A percentile compares a stretch with the other conserved stretches of the same genome.
These are phyloP conservation scores for Wickerhamiella siamensis DNA, from an alignment of 805 yeast species.

Conservation along the genomic window DNA sequence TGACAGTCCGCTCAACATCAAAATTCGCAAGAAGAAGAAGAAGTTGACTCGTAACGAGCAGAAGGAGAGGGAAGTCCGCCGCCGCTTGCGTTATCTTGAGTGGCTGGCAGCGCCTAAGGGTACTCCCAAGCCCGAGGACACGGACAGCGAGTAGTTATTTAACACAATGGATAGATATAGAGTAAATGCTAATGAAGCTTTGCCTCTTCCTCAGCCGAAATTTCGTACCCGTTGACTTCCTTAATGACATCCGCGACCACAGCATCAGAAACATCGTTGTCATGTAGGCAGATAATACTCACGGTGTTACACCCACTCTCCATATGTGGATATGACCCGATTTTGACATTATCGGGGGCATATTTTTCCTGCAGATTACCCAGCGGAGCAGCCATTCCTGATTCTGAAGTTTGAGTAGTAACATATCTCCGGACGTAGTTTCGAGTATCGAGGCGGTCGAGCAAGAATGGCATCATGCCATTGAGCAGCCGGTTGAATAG, in stretches of 20 bases:
- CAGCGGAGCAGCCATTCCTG: constrained; percentile 54
- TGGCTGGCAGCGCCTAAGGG: constrained; percentile 97
- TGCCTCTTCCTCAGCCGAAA: constrained; percentile 43
- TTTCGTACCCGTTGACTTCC: constrained; percentile 39
- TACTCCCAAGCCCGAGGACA: constrained; percentile 85
- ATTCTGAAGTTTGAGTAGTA: constrained; percentile 46
- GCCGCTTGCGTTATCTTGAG: constrained; percentile 83
- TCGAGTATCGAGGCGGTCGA: constrained; percentile 28
- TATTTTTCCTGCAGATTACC: constrained; percentile 35
- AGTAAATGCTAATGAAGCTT: background rate
- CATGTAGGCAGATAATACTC: constrained; percentile 50
- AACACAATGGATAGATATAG: background rate
- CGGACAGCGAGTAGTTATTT: constrained; percentile 70
- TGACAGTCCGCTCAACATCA: constrained; percentile 91
- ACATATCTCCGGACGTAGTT: constrained; percentile 34
- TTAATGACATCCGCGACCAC: constrained; percentile 25
- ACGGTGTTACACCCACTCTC: constrained; percentile 50
- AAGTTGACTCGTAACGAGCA: constrained; percentile 94
- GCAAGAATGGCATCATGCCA: constrained; percentile 29
- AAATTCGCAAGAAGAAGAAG: constrained; percentile 86
- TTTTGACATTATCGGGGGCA: constrained; percentile 35
- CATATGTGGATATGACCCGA: constrained; percentile 79
- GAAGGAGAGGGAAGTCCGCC: constrained; percentile 81
- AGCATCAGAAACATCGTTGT: constrained; percentile 14
- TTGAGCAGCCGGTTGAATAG: constrained; percentile 44